Conservation (phyloP, 768 basidiomycete genomes). For the Macrolepiota dolichaula region DNA sequence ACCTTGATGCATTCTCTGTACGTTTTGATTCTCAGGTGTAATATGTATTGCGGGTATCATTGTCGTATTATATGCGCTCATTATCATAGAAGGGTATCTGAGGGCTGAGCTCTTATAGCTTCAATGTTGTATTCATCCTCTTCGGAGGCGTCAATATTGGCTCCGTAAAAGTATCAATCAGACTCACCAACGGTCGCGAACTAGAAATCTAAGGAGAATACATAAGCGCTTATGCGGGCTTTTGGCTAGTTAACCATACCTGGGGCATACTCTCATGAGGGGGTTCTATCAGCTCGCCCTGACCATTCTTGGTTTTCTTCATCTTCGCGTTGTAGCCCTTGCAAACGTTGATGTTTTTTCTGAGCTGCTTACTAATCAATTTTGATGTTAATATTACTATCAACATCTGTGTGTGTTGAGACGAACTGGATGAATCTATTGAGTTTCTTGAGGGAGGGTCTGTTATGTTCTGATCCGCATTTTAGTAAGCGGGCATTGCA, state of each 20-base stretch:
- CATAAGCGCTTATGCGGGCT: not conserved
- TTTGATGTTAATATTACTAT: not conserved
- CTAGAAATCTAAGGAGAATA: not conserved
- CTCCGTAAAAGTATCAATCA: not conserved
- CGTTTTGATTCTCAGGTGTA: not conserved
- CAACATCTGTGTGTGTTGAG: not conserved
- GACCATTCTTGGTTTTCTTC: not conserved
- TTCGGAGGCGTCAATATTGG: not conserved
- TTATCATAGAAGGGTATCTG: no score
- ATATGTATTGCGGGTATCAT: no score
- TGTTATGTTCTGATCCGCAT: not conserved
- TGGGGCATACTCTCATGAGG: not conserved
- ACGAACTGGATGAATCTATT: not conserved
- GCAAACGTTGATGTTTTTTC: not conserved
- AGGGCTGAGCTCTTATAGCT: not conserved
- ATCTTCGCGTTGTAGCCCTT: not conserved
- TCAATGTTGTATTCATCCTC: slow-evolving; percentile 1
- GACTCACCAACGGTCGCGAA: not conserved
- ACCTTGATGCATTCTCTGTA: no score
- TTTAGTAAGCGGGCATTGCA: not conserved
- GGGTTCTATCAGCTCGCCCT: not conserved
- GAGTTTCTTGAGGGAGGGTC: not conserved
- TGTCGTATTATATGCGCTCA: no score
- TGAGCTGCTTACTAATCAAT: not conserved
- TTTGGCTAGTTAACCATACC: not conserved